Evolutionary conservation across 2,329 filamentous ascomycete genomes (phyloP), one percentile per base, ranked within the genome.

Genomic region (Botryosphaeria dothidea): DNA sequence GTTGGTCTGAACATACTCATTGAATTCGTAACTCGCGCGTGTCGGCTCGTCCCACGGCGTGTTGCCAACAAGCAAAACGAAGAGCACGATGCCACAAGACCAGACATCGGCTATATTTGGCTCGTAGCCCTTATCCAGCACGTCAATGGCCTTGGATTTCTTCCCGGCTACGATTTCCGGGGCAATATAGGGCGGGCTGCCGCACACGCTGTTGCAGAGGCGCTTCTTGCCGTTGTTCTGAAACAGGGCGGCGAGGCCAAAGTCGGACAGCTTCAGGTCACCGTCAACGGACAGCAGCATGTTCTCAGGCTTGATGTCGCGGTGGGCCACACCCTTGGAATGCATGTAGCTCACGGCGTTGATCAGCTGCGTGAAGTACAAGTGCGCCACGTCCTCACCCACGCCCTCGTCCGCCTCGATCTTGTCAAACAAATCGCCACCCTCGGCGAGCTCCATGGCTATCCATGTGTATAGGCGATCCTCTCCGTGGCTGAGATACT

Each of bases 41-140:
- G 93, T 94, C 0, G 95, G 95, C 74, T 95, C 92, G 73, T 98
- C 95, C 95, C 95, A 99, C 0, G 95, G 95, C 1, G 95, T 99
- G 75, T 99, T 99, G 9, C 95, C 95, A 1, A 96, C 93, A 3
- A 99, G 82, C 3, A 99, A 82, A 38, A 98, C 95, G 73, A 99
- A 99, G 3, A 99, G 83, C n/a, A 99, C 96, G 62, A 99, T 93
- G 36, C 95, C 95, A 71, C 93, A 97, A 17, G 93, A 97, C 96
- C 96, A 99, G 65, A 99, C 90, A 74, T 99, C 95, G 41, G 92
- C 92, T 46, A 92, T 79, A 67, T 97, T 92, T 7, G 93, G 89
- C 31, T 85, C 84, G 73, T 94, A 94, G 64, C 90, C 88, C 54
- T 75, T 72, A 27, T 84, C 81, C 60, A 84, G 79, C 41, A 83